Evolutionary conservation across 768 basidiomycete species (phyloP), one percentile per base, ranked within the genome.

Genomic region (Pulveroboletus frians): DNA sequence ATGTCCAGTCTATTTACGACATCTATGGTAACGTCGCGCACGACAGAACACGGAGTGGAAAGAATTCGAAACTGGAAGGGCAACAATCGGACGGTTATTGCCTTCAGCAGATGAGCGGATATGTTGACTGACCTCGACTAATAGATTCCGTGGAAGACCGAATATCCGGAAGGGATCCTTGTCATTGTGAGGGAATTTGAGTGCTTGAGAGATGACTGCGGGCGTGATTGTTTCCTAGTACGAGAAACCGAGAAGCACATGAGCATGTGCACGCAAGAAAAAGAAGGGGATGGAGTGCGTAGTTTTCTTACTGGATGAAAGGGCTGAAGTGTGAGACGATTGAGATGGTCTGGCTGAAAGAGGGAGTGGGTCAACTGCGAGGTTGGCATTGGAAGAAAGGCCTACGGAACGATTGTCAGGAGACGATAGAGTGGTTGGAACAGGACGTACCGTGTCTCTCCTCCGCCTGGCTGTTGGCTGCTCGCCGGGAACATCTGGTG

Each of bases 131-230:
- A 89, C 89, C 73, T 92, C 91, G 44, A 88, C 69, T 27, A 84
- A 68, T 50, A 89, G 58, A 49, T 78, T 80, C 53, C 77, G 79
- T 0, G 91, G 89, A 14, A 90, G 64, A 37, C 91, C 91, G 62
- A 83, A 91, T 46, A 76, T 73, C 27, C 76, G 71, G n/a, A 83
- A 67, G 0, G 81, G 76, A 51, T 76, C 75, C 32, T 74, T 73
- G 21, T 75, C 73, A 1, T 71, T 59, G 4, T 68, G 59, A 1
- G 71, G 55, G 53, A 82, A 82, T 30, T 69, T 69, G 44, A 76
- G 67, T 3, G 76, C 73, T 51, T 73, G 67, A 5, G 76, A 77
- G n/a, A 75, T 57, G 39, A 72, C 67, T 5, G 63, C 59, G 6
- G 62, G 57, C 0, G 63, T 62, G 5, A 63, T 56, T 5, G 57